Conservation (phyloP, 495 filamentous ascomycete genomes). For the Daldinia bambusicola region DNA sequence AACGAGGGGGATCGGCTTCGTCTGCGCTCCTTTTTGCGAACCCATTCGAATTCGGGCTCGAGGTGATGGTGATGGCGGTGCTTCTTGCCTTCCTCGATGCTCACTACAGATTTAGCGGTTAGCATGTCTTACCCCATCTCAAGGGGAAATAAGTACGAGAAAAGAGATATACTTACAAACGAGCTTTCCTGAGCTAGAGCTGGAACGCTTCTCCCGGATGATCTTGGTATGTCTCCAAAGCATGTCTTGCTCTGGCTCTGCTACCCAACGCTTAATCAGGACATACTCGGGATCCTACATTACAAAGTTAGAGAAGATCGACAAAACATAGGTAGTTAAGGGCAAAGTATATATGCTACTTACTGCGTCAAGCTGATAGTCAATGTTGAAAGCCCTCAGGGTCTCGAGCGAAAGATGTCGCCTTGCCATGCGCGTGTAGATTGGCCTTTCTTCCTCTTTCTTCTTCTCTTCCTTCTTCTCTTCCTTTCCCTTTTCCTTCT, state of each 20-base stretch:
- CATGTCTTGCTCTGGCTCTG: conserved; percentile 74
- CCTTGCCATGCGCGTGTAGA: conserved; percentile 67
- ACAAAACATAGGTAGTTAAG: conserved; percentile 3
- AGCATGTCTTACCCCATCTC: neutral
- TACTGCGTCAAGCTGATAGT: conserved; percentile 64
- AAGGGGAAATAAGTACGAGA: neutral
- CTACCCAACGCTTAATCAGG: conserved; percentile 80
- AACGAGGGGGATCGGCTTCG: conserved; percentile 59
- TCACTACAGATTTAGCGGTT: conserved; percentile 42
- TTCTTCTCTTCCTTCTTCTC: conserved; percentile 33
- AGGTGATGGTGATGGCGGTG: conserved; percentile 66
- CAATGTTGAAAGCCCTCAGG: conserved; percentile 59
- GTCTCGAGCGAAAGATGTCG: conserved; percentile 67
- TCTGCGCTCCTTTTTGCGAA: conserved; percentile 69
- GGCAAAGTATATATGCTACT: conserved; percentile 29
- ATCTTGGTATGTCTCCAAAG: conserved; percentile 77
- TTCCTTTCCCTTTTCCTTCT: conserved; percentile 20
- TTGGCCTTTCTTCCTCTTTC: conserved; percentile 51
- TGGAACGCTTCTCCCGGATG: conserved; percentile 61
- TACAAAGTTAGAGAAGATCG: conserved; percentile 38
- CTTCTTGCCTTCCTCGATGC: conserved; percentile 61
- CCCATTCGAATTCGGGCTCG: conserved; percentile 62
- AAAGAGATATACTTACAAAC: conserved; percentile 41
- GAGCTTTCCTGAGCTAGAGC: conserved; percentile 42
- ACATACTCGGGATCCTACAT: conserved; percentile 73